Evolutionary conservation across 306 rosid species (phyloP).

Genomic region (Vicia sativa): DNA sequence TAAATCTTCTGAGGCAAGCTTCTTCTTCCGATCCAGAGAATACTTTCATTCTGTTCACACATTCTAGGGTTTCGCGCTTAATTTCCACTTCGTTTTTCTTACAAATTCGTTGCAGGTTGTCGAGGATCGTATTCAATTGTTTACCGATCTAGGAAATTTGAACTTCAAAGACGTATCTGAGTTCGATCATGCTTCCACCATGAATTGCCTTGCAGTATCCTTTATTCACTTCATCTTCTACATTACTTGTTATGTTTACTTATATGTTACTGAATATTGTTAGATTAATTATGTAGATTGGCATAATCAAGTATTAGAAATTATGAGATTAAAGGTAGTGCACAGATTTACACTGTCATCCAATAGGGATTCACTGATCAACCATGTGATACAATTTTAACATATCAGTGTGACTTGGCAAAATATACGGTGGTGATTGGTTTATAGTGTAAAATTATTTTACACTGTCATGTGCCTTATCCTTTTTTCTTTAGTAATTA

Average conservation of each 20-base stretch:
- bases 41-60: neutral
- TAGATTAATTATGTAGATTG: neutral
- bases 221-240: slow-evolving; percentile 13
- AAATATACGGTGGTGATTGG: too few species aligned
- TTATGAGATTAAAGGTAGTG: too few species aligned
- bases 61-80: slow-evolving; percentile 24
- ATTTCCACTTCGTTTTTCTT: neutral
- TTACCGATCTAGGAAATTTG: slow-evolving; percentile 53
- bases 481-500: neutral
- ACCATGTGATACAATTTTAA: too few species aligned
- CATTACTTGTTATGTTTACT: neutral
- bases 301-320: neutral
- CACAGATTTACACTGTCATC: too few species aligned
- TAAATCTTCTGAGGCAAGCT: slow-evolving; percentile 75
- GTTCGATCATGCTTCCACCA: slow-evolving; percentile 51
- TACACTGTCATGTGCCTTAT: too few species aligned
- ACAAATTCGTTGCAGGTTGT: slow-evolving; percentile 51
- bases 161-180: slow-evolving; percentile 54
- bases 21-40: slow-evolving; percentile 22
- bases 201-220: slow-evolving; percentile 73
- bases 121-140: slow-evolving; percentile 65
- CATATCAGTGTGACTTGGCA: too few species aligned
- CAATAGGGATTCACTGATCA: too few species aligned
- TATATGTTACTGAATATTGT: neutral
- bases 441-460: too few species aligned